Conservation (phyloP, 495 filamentous ascomycete species). For the Neurospora intermedia region DNA sequence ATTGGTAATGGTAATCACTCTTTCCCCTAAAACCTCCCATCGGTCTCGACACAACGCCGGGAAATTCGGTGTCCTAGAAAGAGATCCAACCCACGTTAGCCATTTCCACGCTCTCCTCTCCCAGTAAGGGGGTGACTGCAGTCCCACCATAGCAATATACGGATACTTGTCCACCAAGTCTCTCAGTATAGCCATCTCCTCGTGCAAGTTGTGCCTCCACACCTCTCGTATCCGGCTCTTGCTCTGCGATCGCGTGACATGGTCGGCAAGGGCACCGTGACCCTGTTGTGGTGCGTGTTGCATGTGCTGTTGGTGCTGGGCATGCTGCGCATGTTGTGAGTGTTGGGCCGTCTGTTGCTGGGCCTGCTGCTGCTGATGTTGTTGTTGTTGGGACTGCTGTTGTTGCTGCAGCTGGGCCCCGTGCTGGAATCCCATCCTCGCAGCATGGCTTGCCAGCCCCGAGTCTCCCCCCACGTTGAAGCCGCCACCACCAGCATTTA, state of each 20-base stretch:
- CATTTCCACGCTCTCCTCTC: neutral
- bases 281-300: slow-evolving; percentile 41
- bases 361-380: slow-evolving; percentile 17
- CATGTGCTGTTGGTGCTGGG: slow-evolving; percentile 11
- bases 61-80: slow-evolving; percentile 88
- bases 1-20: slow-evolving; percentile 98
- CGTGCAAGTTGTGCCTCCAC: slow-evolving; percentile 82
- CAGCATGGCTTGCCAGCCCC: slow-evolving; percentile 80
- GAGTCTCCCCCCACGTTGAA: slow-evolving; percentile 59
- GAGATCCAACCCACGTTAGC: slow-evolving; percentile 13
- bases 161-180: slow-evolving; percentile 79
- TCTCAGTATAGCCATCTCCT: slow-evolving; percentile 75
- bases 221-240: slow-evolving; percentile 85
- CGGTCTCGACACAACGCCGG: slow-evolving; percentile 86
- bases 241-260: slow-evolving; percentile 31
- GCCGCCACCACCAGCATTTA: slow-evolving; percentile 30
- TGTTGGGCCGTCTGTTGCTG: slow-evolving; percentile 48
- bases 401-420: slow-evolving; percentile 64
- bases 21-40: slow-evolving; percentile 90
- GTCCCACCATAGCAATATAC: slow-evolving; percentile 86
- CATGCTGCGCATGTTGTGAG: slow-evolving; percentile 22
- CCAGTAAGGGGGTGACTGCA: neutral
- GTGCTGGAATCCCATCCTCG: slow-evolving; percentile 74
- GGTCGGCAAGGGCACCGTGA: slow-evolving; percentile 38
- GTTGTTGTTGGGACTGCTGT: slow-evolving; percentile 23